phyloP scores from a whole-genome alignment of 345 rosid genomes.

The Capsella bursapastoris region DNA sequence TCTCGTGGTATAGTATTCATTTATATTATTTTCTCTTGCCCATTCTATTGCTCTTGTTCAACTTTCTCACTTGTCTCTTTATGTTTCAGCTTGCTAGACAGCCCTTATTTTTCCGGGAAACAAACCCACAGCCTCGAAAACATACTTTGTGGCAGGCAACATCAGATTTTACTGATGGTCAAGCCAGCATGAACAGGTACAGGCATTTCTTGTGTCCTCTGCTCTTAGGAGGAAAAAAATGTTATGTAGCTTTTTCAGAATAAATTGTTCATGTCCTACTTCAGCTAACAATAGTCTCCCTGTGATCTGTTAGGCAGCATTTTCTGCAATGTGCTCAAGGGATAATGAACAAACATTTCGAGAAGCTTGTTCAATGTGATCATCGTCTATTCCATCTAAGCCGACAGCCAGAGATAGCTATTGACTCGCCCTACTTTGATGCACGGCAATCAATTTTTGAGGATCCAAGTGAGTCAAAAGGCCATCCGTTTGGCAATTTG shows the following conservation, averaged over 20 bases:
- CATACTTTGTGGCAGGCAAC: slow-evolving; percentile 99
- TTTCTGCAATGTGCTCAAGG: slow-evolving; percentile 95
- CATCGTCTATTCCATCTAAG: slow-evolving; percentile 82
- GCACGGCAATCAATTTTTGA: slow-evolving; percentile 63
- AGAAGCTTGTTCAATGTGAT: slow-evolving; percentile 96
- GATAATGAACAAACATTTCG: slow-evolving; percentile 83
- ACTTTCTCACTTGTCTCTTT: slow-evolving; percentile 19
- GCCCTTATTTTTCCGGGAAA: slow-evolving; percentile 96
- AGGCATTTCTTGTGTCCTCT: slow-evolving; percentile 21
- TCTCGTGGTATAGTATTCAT: slow-evolving; percentile 65
- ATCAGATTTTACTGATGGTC: slow-evolving; percentile 96
- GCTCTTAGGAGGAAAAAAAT: slow-evolving; percentile 4
- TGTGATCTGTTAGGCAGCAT: slow-evolving; percentile 67
- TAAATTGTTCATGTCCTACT: neutral
- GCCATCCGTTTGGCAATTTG: slow-evolving; percentile 51
- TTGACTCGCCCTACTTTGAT: slow-evolving; percentile 89
- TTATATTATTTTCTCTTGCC: neutral
- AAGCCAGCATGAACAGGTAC: slow-evolving; percentile 86
- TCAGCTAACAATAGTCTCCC: slow-evolving; percentile 13
- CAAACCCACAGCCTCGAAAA: slow-evolving; percentile 97
- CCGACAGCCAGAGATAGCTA: slow-evolving; percentile 68
- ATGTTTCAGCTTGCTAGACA: slow-evolving; percentile 81
- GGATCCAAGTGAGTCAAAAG: slow-evolving; percentile 68
- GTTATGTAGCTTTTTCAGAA: slow-evolving; percentile 15
- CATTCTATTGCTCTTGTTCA: slow-evolving; percentile 3